Conservation (phyloP, 2,329 filamentous ascomycete species). For the Talaromyces rugulosus region DNA sequence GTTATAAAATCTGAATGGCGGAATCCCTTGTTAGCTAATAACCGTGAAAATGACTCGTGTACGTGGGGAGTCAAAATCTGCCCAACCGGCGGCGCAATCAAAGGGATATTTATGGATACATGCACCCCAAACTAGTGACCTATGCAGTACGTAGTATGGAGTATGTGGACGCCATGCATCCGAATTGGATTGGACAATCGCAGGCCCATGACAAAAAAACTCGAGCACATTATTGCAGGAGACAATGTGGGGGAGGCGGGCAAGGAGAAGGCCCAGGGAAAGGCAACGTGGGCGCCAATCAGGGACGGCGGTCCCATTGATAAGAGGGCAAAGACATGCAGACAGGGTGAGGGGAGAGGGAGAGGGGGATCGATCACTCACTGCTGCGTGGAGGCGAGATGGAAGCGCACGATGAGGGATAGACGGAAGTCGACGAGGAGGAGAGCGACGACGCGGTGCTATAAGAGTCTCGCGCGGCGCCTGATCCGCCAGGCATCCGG, state of each 20-base stretch:
- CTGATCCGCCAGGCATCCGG: neutral
- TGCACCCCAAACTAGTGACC: neutral
- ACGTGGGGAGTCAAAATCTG: neutral
- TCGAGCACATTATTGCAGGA: neutral
- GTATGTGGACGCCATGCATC: no score
- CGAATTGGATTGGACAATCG: neutral
- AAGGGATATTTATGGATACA: neutral
- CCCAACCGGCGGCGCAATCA: neutral
- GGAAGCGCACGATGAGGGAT: constrained; percentile 12
- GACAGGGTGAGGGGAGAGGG: neutral
- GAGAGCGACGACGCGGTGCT: constrained; percentile 4
- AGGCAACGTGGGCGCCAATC: neutral
- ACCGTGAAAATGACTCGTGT: neutral
- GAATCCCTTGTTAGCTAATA: neutral
- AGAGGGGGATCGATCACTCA: constrained; percentile 3
- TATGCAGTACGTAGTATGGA: neutral
- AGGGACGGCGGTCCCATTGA: neutral
- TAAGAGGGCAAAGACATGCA: neutral
- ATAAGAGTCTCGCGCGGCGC: constrained; percentile 1
- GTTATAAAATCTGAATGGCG: neutral
- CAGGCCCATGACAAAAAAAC: neutral
- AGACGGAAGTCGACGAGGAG: constrained; percentile 7
- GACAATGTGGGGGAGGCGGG: neutral
- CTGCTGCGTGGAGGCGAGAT: constrained; percentile 10
- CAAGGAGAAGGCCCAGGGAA: neutral